Conservation (phyloP, 1,284 basidiomycete species). For the Sanghuangporus weigelae region DNA sequence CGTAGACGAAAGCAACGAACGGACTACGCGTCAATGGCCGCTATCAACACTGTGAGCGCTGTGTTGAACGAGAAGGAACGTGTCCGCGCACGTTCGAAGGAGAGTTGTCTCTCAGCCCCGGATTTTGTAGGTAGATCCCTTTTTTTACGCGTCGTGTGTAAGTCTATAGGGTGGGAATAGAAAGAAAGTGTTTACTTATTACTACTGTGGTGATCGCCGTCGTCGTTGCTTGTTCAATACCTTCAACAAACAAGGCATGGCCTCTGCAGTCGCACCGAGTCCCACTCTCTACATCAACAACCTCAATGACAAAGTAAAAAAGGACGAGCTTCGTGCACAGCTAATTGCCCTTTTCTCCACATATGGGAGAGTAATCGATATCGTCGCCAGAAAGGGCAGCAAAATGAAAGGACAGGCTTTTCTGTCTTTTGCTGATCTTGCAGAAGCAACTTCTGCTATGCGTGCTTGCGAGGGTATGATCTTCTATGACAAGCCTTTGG, state of each 20-base stretch:
- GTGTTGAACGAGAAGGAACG: neutral
- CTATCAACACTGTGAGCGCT: neutral
- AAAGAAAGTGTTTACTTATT: no score
- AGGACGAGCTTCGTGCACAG: constrained; percentile 82
- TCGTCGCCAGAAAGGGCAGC: constrained; percentile 85
- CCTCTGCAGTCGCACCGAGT: constrained; percentile 55
- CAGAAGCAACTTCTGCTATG: constrained; percentile 86
- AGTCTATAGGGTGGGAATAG: neutral
- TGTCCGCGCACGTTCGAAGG: constrained; percentile 3
- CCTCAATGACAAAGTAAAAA: constrained; percentile 92
- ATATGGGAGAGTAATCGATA: constrained; percentile 90
- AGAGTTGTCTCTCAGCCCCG: neutral
- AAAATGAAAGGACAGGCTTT: constrained; percentile 96
- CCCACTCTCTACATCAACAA: constrained; percentile 93
- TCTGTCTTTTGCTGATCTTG: constrained; percentile 89
- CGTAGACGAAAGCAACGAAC: neutral
- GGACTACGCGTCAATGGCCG: neutral
- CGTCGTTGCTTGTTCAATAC: neutral
- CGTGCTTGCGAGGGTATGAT: constrained; percentile 85
- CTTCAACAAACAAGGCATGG: neutral
- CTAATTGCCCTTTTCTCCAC: constrained; percentile 89
- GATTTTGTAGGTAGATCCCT: no score
- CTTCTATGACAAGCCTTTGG: constrained; percentile 91
- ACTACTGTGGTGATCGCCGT: neutral
- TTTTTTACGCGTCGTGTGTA: no score